These are phyloP conservation scores for Aspergillus candidus DNA, from an alignment of 2,329 filamentous ascomycete species.

Conservation along the genomic window DNA sequence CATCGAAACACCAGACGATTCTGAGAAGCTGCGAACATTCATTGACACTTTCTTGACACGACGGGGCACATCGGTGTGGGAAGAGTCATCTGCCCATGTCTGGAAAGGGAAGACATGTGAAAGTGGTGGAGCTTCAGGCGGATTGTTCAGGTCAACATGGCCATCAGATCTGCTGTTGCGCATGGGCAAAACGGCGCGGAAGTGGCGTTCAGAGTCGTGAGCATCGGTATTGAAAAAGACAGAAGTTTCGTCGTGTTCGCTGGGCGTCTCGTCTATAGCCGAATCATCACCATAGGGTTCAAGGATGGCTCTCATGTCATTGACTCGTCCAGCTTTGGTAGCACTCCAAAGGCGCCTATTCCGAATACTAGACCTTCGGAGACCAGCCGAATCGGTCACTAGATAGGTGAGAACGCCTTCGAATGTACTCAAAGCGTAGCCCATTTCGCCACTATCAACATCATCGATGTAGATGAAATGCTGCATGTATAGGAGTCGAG, in stretches of 20 bases:
- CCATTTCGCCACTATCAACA: conserved; percentile 91
- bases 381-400: conserved; percentile 68
- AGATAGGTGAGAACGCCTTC: conserved; percentile 91
- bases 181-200: conserved; percentile 17
- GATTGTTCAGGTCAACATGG: conserved; percentile 16
- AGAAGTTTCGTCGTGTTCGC: conserved; percentile 35
- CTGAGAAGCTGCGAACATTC: conserved; percentile 84
- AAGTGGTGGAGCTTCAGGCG: conserved; percentile 41
- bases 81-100: conserved; percentile 46
- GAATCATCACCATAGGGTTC: conserved; percentile 57
- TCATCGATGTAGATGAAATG: conserved; percentile 98
- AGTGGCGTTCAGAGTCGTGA: conserved; percentile 21
- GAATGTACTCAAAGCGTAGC: conserved; percentile 91
- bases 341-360: conserved; percentile 89
- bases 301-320: conserved; percentile 70
- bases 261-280: conserved; percentile 25
- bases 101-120: conserved; percentile 92
- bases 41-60: conserved; percentile 76
- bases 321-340: conserved; percentile 67
- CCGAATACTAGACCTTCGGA: conserved; percentile 76
- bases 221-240: conserved; percentile 33
- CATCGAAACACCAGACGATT: conserved; percentile 76
- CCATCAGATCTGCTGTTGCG: conserved; percentile 17
- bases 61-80: conserved; percentile 41
- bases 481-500: conserved; percentile 86